phyloP scores from a whole-genome alignment of 169 alveolate species.

The Amoebophrya sp. region DNA sequence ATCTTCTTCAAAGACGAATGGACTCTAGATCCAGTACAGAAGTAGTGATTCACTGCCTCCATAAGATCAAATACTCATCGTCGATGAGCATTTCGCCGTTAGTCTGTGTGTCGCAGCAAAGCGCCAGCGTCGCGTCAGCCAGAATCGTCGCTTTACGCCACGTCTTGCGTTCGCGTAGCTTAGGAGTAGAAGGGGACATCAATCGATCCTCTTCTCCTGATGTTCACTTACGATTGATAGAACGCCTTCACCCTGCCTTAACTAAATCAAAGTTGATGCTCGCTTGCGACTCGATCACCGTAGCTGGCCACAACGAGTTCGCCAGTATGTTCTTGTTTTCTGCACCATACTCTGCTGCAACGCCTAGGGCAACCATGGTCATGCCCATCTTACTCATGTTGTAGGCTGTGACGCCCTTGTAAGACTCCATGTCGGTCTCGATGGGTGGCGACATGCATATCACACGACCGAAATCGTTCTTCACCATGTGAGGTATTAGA shows the following conservation, averaged over 20 bases:
- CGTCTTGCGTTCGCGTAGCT: background rate
- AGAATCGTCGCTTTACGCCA: constrained; percentile 35
- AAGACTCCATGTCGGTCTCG: background rate
- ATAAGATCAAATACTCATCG: constrained; percentile 32
- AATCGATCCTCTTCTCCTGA: too few relatives aligned
- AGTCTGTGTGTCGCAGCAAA: background rate
- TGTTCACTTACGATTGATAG: too few relatives aligned
- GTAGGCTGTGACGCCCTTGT: constrained; percentile 21
- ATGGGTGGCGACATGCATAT: constrained; percentile 29
- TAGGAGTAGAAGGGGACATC: too few relatives aligned
- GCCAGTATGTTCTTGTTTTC: background rate
- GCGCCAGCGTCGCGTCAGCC: background rate
- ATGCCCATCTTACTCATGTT: constrained; percentile 34
- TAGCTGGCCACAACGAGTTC: constrained; percentile 31
- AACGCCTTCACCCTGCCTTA: too few relatives aligned
- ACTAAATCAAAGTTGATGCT: constrained; percentile 23
- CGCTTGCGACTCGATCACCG: constrained; percentile 32
- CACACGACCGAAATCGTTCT: constrained; percentile 29
- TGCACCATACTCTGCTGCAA: constrained; percentile 27
- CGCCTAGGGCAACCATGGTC: constrained; percentile 30
- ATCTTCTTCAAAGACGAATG: too few relatives aligned
- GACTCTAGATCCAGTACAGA: too few relatives aligned
- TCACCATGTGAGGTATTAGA: constrained; percentile 16
- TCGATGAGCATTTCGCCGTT: constrained; percentile 34
- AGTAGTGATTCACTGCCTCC: too few relatives aligned